A percentile compares a stretch with the other conserved stretches of the same genome.
Conservation (phyloP, 2,329 filamentous ascomycete species). For the Paecilomyces niveus region DNA sequence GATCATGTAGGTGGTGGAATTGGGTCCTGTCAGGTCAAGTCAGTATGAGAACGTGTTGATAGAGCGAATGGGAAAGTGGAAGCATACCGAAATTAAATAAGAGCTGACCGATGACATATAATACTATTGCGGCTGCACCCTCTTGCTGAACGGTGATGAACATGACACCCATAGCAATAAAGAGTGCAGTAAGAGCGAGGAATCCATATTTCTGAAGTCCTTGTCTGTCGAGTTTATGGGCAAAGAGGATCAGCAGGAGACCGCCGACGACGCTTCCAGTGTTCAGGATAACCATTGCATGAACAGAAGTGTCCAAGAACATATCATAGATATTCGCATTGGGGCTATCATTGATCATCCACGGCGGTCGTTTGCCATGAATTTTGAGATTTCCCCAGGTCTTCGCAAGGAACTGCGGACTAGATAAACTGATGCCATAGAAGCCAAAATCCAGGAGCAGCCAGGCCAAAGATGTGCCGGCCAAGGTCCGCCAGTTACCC, state of each 20-base stretch:
- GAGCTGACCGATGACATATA: constrained; percentile 41
- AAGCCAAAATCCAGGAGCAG: constrained; percentile 53
- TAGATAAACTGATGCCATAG: constrained; percentile 47
- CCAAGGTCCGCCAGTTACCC: constrained; percentile 36
- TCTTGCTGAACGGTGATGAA: constrained; percentile 33
- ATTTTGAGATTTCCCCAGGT: constrained; percentile 32
- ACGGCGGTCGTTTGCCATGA: constrained; percentile 19
- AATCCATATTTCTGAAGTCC: constrained; percentile 40
- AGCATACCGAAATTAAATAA: constrained; percentile 42
- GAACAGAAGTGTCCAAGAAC: constrained; percentile 32
- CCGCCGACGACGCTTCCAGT: constrained; percentile 38
- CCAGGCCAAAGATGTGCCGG: constrained; percentile 46
- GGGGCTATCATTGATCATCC: constrained; percentile 28
- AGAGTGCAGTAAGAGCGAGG: constrained; percentile 33
- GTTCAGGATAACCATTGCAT: constrained; percentile 34
- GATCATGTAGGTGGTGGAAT: constrained; percentile 40
- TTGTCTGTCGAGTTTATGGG: constrained; percentile 34
- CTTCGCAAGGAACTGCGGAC: constrained; percentile 35
- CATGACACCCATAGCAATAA: constrained; percentile 37
- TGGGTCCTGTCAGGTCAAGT: constrained; percentile 20
- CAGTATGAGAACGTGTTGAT: neutral
- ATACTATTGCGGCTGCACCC: constrained; percentile 28
- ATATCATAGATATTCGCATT: constrained; percentile 37
- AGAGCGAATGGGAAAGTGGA: constrained; percentile 1
- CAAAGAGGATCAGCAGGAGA: constrained; percentile 32